A percentile compares a stretch with the other conserved stretches of the same genome.
phyloP scores from a whole-genome alignment of 768 basidiomycete species.

The Gymnopilus junonius region DNA sequence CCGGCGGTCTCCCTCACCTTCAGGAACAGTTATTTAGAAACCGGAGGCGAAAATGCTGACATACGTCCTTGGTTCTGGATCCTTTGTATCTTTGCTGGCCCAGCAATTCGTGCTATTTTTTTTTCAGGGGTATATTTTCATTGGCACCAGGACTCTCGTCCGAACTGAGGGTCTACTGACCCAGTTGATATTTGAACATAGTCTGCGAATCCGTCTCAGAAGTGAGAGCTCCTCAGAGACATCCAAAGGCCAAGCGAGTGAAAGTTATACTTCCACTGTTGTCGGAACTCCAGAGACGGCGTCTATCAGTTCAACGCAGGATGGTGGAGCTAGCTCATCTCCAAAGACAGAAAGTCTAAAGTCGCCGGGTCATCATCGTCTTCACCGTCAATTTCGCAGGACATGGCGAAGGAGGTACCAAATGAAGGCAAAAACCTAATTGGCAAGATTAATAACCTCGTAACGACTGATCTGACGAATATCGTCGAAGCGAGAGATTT shows the following conservation, averaged over 20 bases:
- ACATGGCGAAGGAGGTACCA: conserved; percentile 19
- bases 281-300: too few relatives aligned
- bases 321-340: too few relatives aligned
- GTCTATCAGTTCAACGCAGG: too few relatives aligned
- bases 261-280: too few relatives aligned
- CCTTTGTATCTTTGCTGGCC: conserved; percentile 50
- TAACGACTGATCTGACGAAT: conserved; percentile 61
- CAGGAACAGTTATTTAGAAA: conserved; percentile 44
- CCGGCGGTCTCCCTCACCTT: too few relatives aligned
- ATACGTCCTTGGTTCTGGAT: conserved; percentile 75
- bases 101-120: conserved; percentile 48
- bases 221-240: conserved; percentile 44
- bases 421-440: conserved; percentile 45
- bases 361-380: too few relatives aligned
- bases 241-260: too few relatives aligned
- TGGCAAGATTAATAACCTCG: conserved; percentile 78
- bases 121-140: conserved; percentile 61
- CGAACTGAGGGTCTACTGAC: conserved; percentile 46
- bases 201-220: conserved; percentile 66
- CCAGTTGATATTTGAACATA: conserved; percentile 47
- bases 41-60: conserved; percentile 47
- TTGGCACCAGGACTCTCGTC: conserved; percentile 46
- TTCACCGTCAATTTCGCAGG: too few relatives aligned
- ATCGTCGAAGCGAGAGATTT: conserved; percentile 42
- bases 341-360: too few relatives aligned